Percentiles rank a stretch among this genome's conserved stretches.
These are phyloP conservation scores for Eucalyptus regnans DNA, from an alignment of 345 rosid genomes.

Conservation along the genomic window DNA sequence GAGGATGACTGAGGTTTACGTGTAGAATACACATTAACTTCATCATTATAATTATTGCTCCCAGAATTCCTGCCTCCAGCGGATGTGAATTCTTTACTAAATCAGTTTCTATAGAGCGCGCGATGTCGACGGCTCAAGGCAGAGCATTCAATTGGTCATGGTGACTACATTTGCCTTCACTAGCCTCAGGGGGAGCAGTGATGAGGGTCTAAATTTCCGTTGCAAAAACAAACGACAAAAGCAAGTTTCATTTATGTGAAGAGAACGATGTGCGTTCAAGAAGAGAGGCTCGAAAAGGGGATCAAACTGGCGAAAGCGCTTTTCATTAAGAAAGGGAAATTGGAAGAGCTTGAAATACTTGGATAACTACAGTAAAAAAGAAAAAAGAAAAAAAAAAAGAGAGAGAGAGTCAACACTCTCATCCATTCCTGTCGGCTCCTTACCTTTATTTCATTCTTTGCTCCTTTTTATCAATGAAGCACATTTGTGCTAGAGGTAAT, in stretches of 20 bases:
- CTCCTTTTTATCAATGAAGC: not conserved
- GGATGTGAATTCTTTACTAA: not conserved
- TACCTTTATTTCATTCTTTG: not conserved
- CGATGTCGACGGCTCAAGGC: not conserved
- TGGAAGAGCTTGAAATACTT: not conserved
- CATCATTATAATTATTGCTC: not conserved
- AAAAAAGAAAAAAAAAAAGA: rapidly evolving
- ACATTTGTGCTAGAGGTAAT: not conserved
- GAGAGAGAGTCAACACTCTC: not conserved
- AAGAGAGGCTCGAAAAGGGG: not conserved
- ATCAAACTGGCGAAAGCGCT: not conserved
- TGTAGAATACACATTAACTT: not conserved
- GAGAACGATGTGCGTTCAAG: too few species aligned
- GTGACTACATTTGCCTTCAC: not conserved
- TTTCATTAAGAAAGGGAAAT: not conserved
- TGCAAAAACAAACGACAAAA: not conserved
- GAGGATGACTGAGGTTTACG: not conserved
- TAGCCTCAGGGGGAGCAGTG: not conserved
- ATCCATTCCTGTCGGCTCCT: not conserved
- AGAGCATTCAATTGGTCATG: not conserved
- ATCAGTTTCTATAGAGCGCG: not conserved
- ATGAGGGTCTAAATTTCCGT: not conserved
- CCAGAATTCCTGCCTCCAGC: not conserved
- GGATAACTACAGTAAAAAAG: not conserved
- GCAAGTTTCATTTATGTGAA: too few species aligned